Evolutionary conservation across 2,329 filamentous ascomycete species (phyloP), one percentile per base, ranked within the genome.

Genomic region (Talaromyces sp.): DNA sequence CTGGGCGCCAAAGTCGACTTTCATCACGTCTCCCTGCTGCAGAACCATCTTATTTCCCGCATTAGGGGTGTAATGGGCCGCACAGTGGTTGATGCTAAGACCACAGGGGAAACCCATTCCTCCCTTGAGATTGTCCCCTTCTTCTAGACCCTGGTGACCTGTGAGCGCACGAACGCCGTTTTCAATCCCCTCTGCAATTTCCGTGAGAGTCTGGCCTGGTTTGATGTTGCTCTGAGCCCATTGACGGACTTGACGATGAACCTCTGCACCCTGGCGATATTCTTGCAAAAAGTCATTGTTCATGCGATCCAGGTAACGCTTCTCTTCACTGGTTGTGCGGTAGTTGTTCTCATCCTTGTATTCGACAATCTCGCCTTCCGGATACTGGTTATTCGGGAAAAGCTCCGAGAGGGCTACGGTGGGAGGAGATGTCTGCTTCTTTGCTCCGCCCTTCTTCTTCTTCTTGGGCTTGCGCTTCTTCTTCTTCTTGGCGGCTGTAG

Each of bases 61-160:
- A 72, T 96, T 96, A 9, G 92, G 92, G 7, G 89, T 93, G 75
- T 90, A 96, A 78, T 96, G 92, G 4, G 92, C 92, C 1, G 91
- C 91, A 70, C 90, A 91, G 73, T 95, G 87, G 78, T 96, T 93
- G 67, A 95, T 82, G 73, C 89, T 92, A 60, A 96, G 80, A 58
- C 92, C 92, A 27, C 89, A 92, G 5, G 92, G 92, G 78, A 96
- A 96, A 4, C 90, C 92, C 84, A 96, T 91, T 60, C 92, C 91
- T 34, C 87, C 91, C 70, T 87, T 85, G 65, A 93, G 79, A 59
- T 87, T 88, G 69, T 96, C 91, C 5, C 92, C 92, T 69, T 92
- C 89, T 64, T 89, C 83, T 51, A 95, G 77, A 7, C 91, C 92
- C 67, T 85, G 81, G 73, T 96, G 90, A 5, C 90, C 91, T 2